Evolutionary conservation across 2,329 filamentous ascomycete species (phyloP), one percentile per base, ranked within the genome.

Genomic region (Fusarium decemcellulare): DNA sequence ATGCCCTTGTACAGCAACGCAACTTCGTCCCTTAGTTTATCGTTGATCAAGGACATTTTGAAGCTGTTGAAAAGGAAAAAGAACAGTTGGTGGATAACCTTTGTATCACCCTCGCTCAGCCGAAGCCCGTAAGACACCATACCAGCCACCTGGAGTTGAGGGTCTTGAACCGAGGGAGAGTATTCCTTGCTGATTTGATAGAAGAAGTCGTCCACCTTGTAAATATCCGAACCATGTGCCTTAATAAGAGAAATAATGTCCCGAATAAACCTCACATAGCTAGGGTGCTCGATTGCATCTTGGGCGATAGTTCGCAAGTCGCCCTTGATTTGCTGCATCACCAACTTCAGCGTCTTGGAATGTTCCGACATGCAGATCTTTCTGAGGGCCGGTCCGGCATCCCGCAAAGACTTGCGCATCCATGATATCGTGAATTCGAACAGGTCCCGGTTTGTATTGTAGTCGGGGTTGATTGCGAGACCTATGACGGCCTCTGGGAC

Each of bases 61-160:
- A 88, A 88, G 74, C 85, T 88, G 68, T 86, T 86, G 72, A 84
- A 85, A 3, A 90, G 79, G 61, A 88, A 87, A 74, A 85, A 86
- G 72, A 90, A 90, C 5, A 90, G 80, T 56, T 84, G 83, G 16
- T 84, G 81, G 7, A 77, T 76, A 5, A 83, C 84, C 32, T 80
- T 82, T 2, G 76, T 71, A 57, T 89, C 87, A 2, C 83, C 84
- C 63, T 90, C 87, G 40, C 81, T 79, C 15, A 90, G 76, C 42
- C 85, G 83, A 34, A 89, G 77, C 1, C 86, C 88, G 73, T 88
- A 90, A 2, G 86, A 85, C 15, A 87, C 72, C 72, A 90, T 86
- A 6, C 81, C 82, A 5, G 87, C 87, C 27, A 86, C 83, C 63
- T 88, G 87, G 6, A 90, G 80, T 39, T 86, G 83, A 3, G 87